A percentile compares a stretch with the other conserved stretches of the same genome.
Evolutionary conservation across 2,329 filamentous ascomycete species (phyloP).

Genomic region (Stemphylium vesicarium): DNA sequence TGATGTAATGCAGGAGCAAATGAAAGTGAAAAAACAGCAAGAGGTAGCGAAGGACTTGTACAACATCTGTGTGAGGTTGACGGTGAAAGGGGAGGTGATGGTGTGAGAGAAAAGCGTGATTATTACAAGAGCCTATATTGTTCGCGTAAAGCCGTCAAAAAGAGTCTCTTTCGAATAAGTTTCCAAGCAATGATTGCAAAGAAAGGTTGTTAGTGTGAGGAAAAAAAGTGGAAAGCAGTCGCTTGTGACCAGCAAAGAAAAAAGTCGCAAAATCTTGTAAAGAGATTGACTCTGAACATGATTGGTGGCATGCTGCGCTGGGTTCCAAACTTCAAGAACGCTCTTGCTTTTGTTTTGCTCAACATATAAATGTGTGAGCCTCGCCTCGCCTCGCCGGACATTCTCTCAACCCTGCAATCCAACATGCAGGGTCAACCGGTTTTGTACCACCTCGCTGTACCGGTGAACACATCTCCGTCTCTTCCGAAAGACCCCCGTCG

Average conservation of each 20-base stretch:
- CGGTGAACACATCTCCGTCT: neutral
- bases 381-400: neutral
- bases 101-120: slow-evolving; percentile 4
- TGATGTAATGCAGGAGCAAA: no score
- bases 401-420: neutral
- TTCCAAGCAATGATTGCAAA: neutral
- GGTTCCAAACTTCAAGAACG: slow-evolving; percentile 1
- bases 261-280: neutral
- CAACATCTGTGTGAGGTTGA: no score
- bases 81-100: neutral
- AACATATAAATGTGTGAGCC: neutral
- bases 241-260: no score
- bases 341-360: slow-evolving; percentile 12
- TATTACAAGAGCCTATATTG: slow-evolving; percentile 13
- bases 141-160: slow-evolving; percentile 9
- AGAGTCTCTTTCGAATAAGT: neutral
- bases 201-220: neutral
- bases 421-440: neutral
- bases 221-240: neutral
- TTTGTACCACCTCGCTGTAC: slow-evolving; percentile 1
- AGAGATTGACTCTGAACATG: neutral
- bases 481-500: neutral
- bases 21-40: neutral
- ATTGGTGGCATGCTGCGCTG: slow-evolving; percentile 2
- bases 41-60: neutral